A percentile compares a stretch with the other conserved stretches of the same genome.
Evolutionary conservation across 768 basidiomycete species (phyloP).

Genomic region (Boletus speciosus): DNA sequence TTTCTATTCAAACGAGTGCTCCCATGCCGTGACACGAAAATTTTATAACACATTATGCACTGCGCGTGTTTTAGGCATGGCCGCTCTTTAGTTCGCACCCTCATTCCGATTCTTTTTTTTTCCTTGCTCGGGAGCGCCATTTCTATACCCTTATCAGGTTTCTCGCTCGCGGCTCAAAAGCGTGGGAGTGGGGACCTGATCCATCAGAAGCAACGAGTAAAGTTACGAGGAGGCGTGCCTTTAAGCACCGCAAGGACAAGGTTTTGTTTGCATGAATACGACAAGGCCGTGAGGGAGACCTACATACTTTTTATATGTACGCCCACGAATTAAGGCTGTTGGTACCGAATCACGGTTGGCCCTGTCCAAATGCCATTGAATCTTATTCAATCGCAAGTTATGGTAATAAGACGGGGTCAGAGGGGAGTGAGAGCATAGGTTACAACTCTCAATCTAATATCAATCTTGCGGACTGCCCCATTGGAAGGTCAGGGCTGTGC

Average conservation of each 20-base stretch:
- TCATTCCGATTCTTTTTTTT: constrained; percentile 13
- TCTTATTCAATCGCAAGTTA: constrained; percentile 9
- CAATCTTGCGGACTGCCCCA: constrained; percentile 12
- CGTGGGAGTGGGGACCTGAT: constrained; percentile 19
- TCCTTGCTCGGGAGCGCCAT: constrained; percentile 21
- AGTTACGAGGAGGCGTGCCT: constrained; percentile 21
- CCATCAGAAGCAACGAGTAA: constrained; percentile 17
- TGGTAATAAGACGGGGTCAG: constrained; percentile 9
- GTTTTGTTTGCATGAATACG: constrained; percentile 13
- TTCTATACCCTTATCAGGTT: constrained; percentile 4
- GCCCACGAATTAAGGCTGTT: neutral
- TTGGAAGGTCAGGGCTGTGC: constrained; percentile 9
- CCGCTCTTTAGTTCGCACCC: constrained; percentile 15
- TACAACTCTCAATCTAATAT: constrained; percentile 10
- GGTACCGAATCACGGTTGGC: constrained; percentile 8
- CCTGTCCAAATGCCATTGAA: constrained; percentile 5
- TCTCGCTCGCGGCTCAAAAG: constrained; percentile 11
- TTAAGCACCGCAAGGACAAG: constrained; percentile 31
- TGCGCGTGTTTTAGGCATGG: constrained; percentile 31
- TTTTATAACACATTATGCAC: constrained; percentile 10
- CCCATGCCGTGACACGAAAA: constrained; percentile 18
- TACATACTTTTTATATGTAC: neutral
- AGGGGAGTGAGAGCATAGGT: constrained; percentile 8
- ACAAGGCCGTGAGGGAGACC: constrained; percentile 8
- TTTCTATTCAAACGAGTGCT: constrained; percentile 15